Evolutionary conservation across 345 rosid genomes (phyloP).

Genomic region (Gossypium stocksii): DNA sequence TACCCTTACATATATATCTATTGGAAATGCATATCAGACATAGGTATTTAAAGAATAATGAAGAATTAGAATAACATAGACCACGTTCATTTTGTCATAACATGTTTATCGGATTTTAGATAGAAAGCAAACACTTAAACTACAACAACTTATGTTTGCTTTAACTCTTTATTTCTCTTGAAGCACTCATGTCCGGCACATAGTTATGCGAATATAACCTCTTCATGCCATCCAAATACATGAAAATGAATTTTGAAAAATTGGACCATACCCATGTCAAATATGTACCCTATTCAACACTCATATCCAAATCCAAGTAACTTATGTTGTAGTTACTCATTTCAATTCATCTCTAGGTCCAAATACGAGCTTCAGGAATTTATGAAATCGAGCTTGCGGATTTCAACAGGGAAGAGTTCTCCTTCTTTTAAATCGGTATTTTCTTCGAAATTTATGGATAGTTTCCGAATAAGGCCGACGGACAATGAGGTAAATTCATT

Average conservation of each 20-base stretch:
- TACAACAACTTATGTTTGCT: not conserved
- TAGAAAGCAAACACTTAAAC: not conserved
- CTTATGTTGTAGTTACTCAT: conserved; percentile 2
- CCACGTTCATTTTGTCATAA: not conserved
- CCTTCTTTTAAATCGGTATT: conserved; percentile 46
- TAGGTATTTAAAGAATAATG: too few species aligned
- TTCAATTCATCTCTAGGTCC: conserved; percentile 48
- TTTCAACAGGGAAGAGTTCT: conserved; percentile 45
- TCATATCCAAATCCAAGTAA: too few species aligned
- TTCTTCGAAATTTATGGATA: conserved; percentile 61
- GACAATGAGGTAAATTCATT: conserved; percentile 39
- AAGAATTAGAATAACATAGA: too few species aligned
- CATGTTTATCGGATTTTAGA: not conserved
- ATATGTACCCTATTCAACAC: too few species aligned
- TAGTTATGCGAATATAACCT: too few species aligned
- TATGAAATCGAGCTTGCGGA: conserved; percentile 84
- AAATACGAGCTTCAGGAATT: conserved; percentile 96
- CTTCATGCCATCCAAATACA: too few species aligned
- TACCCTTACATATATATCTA: too few species aligned
- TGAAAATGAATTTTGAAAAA: too few species aligned
- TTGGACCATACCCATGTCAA: too few species aligned
- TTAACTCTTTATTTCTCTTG: not conserved
- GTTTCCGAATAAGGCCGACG: conserved; percentile 56
- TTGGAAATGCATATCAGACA: too few species aligned
- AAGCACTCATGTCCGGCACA: not conserved